These are phyloP conservation scores for Solanum hybrid DNA, from an alignment of 305 asterid genomes.

Conservation along the genomic window DNA sequence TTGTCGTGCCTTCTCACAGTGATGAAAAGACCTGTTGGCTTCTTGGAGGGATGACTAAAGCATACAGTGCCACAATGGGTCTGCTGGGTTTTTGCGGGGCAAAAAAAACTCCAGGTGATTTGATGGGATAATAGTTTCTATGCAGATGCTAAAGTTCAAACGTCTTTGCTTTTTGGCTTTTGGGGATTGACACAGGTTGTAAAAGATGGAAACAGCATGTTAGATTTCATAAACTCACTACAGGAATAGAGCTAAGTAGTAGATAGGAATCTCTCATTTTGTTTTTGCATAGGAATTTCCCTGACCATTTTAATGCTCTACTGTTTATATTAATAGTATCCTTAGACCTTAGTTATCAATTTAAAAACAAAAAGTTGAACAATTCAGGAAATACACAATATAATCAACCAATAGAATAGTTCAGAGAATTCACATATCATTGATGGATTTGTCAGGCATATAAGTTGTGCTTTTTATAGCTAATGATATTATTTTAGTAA, in stretches of 20 bases:
- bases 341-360: not conserved
- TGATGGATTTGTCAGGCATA: not conserved
- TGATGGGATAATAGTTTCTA: not conserved
- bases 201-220: not conserved
- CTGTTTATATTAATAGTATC: not conserved
- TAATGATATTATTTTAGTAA: not conserved
- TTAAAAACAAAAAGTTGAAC: not conserved
- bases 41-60: not conserved
- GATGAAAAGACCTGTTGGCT: not conserved
- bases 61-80: not conserved
- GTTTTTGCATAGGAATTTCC: not conserved
- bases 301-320: not conserved
- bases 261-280: not conserved
- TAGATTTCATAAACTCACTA: not conserved
- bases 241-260: not conserved
- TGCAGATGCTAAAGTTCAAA: not conserved
- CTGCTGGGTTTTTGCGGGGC: not conserved
- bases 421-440: not conserved
- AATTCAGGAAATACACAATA: not conserved
- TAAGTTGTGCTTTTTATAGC: not conserved
- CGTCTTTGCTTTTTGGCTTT: not conserved
- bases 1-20: not conserved
- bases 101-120: not conserved
- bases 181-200: not conserved
- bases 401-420: not conserved